phyloP scores from a whole-genome alignment of 805 yeast species.

The Teunomyces aglyptinius region DNA sequence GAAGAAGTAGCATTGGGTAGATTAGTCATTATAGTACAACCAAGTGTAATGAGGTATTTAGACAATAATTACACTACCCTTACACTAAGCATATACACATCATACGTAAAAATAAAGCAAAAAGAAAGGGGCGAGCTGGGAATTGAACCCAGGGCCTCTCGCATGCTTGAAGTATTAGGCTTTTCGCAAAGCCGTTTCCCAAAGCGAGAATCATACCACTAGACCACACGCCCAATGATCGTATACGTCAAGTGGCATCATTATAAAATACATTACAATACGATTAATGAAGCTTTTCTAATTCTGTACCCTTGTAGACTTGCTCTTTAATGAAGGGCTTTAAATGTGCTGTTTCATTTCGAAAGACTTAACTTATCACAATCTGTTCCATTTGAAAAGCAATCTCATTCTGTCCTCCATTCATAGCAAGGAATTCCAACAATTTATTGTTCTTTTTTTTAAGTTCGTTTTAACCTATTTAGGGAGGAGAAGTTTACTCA shows the following conservation, averaged over 20 bases:
- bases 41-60: neutral
- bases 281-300: too few species aligned
- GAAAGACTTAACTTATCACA: too few species aligned
- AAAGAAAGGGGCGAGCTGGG: conserved; percentile 45
- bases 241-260: too few species aligned
- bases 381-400: too few species aligned
- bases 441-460: too few species aligned
- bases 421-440: too few species aligned
- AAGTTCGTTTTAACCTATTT: too few species aligned
- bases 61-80: neutral
- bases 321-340: too few species aligned
- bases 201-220: conserved; percentile 28
- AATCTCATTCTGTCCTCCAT: too few species aligned
- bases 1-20: conserved; percentile 5
- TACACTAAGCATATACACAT: neutral
- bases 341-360: too few species aligned
- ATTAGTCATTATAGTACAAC: neutral
- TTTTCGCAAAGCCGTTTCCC: conserved; percentile 7
- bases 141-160: conserved; percentile 66
- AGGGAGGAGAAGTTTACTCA: too few species aligned
- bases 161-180: conserved; percentile 27
- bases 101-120: neutral
- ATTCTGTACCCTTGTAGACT: too few species aligned
- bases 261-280: neutral
- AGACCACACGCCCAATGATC: conserved; percentile 26